These are phyloP conservation scores for Fragosphaeria purpurea DNA, from an alignment of 2,329 filamentous ascomycete genomes.

Conservation along the genomic window DNA sequence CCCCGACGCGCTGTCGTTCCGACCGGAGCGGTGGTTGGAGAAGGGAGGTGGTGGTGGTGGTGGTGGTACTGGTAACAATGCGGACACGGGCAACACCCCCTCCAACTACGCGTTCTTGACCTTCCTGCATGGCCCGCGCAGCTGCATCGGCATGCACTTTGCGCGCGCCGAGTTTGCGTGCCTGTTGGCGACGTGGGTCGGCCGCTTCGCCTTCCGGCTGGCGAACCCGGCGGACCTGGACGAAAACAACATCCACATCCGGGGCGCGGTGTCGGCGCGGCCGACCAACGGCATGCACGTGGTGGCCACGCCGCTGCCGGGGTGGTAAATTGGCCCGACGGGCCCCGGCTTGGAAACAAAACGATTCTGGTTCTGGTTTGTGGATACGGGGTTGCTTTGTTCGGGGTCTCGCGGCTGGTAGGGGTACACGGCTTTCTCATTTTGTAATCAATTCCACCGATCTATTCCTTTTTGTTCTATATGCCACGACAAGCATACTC, in stretches of 20 bases:
- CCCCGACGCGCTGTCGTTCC: conserved; percentile 60
- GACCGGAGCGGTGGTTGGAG: conserved; percentile 66
- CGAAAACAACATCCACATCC: conserved; percentile 56
- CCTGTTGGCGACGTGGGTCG: conserved; percentile 66
- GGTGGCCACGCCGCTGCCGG: conserved; percentile 54
- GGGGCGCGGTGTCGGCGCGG: conserved; percentile 59
- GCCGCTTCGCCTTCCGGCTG: conserved; percentile 58
- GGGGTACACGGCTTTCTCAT: no score
- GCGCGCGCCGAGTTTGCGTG: conserved; percentile 79
- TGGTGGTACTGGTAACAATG: no score
- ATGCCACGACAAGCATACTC: no score
- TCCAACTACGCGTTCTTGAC: conserved; percentile 72
- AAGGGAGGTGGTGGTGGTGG: conserved; percentile 21
- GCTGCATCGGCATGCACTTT: conserved; percentile 76
- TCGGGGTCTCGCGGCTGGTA: no score
- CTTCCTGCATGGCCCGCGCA: conserved; percentile 76
- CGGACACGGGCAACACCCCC: conserved; percentile 52
- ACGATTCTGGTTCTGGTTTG: no score
- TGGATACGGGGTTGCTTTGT: no score
- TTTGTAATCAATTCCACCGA: no score
- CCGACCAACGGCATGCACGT: conserved; percentile 65
- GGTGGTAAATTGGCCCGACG: no score
- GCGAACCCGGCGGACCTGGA: conserved; percentile 51
- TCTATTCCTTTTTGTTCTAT: no score
- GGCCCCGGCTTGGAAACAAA: no score